These are phyloP conservation scores for Sanghuangporus baumii DNA, from an alignment of 1,284 basidiomycete genomes.

Conservation along the genomic window DNA sequence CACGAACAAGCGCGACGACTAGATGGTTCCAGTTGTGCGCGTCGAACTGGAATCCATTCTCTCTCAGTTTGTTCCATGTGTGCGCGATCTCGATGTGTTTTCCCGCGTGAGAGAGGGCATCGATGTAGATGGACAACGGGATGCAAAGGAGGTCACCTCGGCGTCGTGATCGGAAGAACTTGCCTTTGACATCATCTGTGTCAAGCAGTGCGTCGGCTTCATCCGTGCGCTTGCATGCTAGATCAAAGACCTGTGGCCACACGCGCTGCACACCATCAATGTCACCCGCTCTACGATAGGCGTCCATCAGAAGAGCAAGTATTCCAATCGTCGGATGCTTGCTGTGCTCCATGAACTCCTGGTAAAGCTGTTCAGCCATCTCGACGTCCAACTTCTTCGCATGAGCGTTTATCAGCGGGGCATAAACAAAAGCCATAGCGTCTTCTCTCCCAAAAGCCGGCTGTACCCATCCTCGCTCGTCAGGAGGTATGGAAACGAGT, in stretches of 20 bases:
- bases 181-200: constrained; percentile 13
- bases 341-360: constrained; percentile 44
- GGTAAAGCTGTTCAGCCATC: constrained; percentile 55
- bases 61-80: constrained; percentile 64
- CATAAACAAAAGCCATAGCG: constrained; percentile 52
- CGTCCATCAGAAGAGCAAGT: constrained; percentile 69
- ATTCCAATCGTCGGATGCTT: constrained; percentile 56
- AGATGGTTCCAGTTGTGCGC: constrained; percentile 93
- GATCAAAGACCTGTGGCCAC: constrained; percentile 68
- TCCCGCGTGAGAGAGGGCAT: constrained; percentile 65
- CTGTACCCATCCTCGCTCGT: constrained; percentile 35
- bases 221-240: constrained; percentile 38
- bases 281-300: constrained; percentile 61
- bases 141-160: constrained; percentile 62
- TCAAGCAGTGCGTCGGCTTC: constrained; percentile 31
- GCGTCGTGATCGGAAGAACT: constrained; percentile 25
- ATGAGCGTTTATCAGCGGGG: constrained; percentile 60
- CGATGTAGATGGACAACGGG: constrained; percentile 83
- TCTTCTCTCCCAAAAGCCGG: constrained; percentile 33
- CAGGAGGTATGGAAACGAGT: constrained; percentile 34
- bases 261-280: constrained; percentile 51
- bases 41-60: constrained; percentile 79
- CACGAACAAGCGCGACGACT: constrained; percentile 68
- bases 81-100: constrained; percentile 57
- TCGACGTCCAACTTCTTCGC: constrained; percentile 41